Conservation (phyloP, 768 basidiomycete genomes). For the Amanita thiersii region DNA sequence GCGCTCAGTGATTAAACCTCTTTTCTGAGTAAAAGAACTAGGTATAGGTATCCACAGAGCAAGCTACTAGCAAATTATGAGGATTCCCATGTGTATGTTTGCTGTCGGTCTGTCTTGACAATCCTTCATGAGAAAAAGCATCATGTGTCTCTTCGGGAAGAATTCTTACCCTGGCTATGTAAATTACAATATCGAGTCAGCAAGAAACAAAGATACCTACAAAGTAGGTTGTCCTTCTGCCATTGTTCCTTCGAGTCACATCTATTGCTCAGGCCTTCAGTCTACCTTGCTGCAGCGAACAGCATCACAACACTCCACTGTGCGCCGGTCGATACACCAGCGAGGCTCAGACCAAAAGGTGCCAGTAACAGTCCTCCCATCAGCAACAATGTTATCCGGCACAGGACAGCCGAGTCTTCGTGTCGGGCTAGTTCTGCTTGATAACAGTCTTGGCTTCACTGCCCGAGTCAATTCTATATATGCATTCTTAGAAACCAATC, state of each 20-base stretch:
- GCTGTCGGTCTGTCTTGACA: slow-evolving; percentile 66
- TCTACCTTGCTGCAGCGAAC: background rate
- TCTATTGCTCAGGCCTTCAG: too few species aligned
- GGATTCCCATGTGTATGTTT: slow-evolving; percentile 91
- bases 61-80: slow-evolving; percentile 60
- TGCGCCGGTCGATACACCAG: too few species aligned
- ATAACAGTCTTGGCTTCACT: slow-evolving; percentile 25
- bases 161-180: slow-evolving; percentile 90
- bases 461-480: slow-evolving; percentile 72
- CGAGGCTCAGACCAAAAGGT: too few species aligned
- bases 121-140: slow-evolving; percentile 58
- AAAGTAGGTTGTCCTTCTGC: slow-evolving; percentile 27
- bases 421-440: slow-evolving; percentile 4
- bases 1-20: slow-evolving; percentile 9
- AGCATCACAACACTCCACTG: background rate
- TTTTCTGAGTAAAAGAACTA: background rate
- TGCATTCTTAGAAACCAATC: slow-evolving; percentile 73
- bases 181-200: slow-evolving; percentile 71
- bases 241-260: too few species aligned
- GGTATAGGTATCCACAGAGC: slow-evolving; percentile 58
- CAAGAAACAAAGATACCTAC: slow-evolving; percentile 51
- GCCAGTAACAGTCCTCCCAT: too few species aligned
- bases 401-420: background rate
- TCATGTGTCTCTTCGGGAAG: slow-evolving; percentile 80
- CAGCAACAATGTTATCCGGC: too few species aligned